Percentiles rank a stretch among this genome's conserved stretches.
phyloP scores from a whole-genome alignment of 345 rosid genomes.

The Eutrema yunnanense region DNA sequence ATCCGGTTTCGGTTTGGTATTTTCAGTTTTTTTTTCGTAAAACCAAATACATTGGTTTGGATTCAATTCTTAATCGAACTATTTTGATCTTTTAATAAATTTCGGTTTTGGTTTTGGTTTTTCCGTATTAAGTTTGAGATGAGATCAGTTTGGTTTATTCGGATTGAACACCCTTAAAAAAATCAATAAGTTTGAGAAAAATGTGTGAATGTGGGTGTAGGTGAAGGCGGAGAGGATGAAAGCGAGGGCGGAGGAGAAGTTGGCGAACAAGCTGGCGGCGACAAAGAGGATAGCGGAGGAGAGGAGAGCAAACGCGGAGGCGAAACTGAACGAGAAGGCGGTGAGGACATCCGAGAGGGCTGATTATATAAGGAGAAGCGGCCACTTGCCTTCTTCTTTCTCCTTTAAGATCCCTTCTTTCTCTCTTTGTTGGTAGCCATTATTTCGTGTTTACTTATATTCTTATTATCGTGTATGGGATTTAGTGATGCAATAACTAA shows the following conservation, averaged over 20 bases:
- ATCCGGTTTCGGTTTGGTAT: neutral
- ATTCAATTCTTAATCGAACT: too few relatives aligned
- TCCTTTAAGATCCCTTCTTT: conserved; percentile 69
- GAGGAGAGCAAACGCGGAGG: conserved; percentile 82
- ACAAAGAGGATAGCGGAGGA: conserved; percentile 79
- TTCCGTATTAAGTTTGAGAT: neutral
- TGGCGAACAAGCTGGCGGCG: conserved; percentile 62
- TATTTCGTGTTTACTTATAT: neutral
- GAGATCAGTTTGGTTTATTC: neutral
- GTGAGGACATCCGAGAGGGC: conserved; percentile 69
- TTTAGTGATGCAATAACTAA: conserved; percentile 17
- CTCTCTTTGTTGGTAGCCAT: conserved; percentile 67
- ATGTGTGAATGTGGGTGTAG: conserved; percentile 26
- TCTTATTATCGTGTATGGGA: conserved; percentile 2
- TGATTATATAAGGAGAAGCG: conserved; percentile 79
- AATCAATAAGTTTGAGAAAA: neutral
- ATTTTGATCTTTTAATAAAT: too few relatives aligned
- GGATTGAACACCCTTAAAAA: neutral
- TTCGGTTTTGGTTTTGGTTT: neutral
- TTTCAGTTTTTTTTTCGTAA: neutral
- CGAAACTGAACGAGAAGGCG: conserved; percentile 67
- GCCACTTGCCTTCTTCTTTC: conserved; percentile 71
- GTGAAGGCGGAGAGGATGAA: conserved; percentile 80
- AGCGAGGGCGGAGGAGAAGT: conserved; percentile 78
- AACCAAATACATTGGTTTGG: too few relatives aligned